Evolutionary conservation across 495 filamentous ascomycete species (phyloP), one percentile per base, ranked within the genome.

Genomic region (Aspergillus ellipticus): DNA sequence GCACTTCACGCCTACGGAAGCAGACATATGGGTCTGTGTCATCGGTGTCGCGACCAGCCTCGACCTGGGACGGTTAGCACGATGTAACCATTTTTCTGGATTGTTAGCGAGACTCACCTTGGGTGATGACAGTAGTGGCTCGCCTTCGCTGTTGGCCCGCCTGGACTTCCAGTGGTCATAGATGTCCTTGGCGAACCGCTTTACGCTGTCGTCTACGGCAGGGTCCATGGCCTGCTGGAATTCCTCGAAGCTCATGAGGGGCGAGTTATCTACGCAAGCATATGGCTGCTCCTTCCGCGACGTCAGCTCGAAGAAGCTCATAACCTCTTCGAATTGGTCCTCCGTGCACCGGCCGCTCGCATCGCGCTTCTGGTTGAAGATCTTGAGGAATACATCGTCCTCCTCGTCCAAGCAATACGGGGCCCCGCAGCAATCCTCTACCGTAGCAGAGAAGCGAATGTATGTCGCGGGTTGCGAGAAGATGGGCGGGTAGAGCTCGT

Each of bases 11-110:
- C 52, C 95, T 88, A 57, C 94, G 86, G 82, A 98, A 98, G 75
- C 94, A 98, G 68, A 98, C 92, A 69, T 95, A 98, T 51, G 94
- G 95, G 73, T 98, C 94, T 60, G 88, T 82, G 61, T 98, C 94
- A 70, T 98, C 94, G 43, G 87, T 96, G 51, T 97, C 94, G 66
- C 87, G 85, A 46, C 90, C 88, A 39, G 85, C 92, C 75, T 97
- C 95, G 51, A 96, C 90, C 83, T 96, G 61, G 26, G 52, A 28
- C 6, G 26, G 64, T 75, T 56, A 76, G 72, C 57, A 50, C 15
- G 35, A n/a, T 17, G 51, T 29, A 0, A 24, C 21, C 24, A 50
- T 10, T 6, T 42, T 33, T 33, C 8, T 41, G 6, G 11, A 43
- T 31, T 33, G 10, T 17, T 33, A 15, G 35, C 47, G 19, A 22